Conservation (phyloP, 164 flowering plant genomes). For the Nymphaea colorata region DNA sequence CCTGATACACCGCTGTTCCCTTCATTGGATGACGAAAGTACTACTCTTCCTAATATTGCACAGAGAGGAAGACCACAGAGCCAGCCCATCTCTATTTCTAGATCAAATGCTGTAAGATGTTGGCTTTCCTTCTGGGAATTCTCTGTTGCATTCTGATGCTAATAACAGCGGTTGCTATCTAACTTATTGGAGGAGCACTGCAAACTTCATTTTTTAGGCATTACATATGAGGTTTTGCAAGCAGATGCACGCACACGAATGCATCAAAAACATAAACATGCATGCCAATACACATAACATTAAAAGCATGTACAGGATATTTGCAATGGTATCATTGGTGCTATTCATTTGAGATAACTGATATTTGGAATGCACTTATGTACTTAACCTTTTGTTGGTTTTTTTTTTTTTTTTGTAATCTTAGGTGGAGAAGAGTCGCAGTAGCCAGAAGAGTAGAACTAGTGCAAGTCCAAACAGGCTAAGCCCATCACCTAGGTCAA, state of each 20-base stretch:
- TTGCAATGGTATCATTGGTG: no score
- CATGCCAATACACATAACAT: background rate
- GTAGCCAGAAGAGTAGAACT: slow-evolving; percentile 44
- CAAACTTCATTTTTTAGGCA: background rate
- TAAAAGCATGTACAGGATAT: background rate
- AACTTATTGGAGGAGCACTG: no score
- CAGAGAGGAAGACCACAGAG: slow-evolving; percentile 76
- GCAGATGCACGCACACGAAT: background rate
- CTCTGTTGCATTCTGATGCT: no score
- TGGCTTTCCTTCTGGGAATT: slow-evolving; percentile 1
- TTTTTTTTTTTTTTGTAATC: background rate
- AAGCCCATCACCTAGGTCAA: slow-evolving; percentile 80
- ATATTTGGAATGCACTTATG: background rate
- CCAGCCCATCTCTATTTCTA: slow-evolving; percentile 70
- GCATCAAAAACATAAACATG: background rate
- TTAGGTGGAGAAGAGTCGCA: slow-evolving; percentile 42
- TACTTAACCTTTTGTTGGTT: background rate
- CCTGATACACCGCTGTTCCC: slow-evolving; percentile 91
- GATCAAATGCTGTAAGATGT: slow-evolving; percentile 63
- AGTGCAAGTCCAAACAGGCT: slow-evolving; percentile 88
- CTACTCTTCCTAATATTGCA: slow-evolving; percentile 29
- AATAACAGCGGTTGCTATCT: no score
- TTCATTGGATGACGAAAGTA: slow-evolving; percentile 72
- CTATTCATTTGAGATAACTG: background rate
- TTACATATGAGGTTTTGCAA: background rate